These are phyloP conservation scores for Eucalyptus polybractea DNA, from an alignment of 345 rosid genomes.

Conservation along the genomic window DNA sequence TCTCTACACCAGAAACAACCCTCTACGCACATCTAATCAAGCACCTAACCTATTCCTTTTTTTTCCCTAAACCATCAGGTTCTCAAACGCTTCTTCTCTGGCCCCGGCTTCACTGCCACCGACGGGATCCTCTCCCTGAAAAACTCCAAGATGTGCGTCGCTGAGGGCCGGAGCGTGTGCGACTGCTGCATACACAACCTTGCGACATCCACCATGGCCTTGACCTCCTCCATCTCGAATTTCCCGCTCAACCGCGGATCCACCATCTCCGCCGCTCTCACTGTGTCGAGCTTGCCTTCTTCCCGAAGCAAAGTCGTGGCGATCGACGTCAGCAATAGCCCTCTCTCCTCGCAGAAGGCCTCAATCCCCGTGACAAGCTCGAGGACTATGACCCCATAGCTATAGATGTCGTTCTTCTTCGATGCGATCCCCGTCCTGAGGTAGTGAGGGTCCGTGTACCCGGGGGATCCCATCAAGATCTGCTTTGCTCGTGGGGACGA, in stretches of 20 bases:
- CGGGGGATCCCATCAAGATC: conserved; percentile 72
- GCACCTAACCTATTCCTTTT: not conserved
- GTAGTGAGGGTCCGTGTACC: conserved; percentile 85
- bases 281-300: not conserved
- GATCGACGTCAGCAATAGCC: conserved; percentile 33
- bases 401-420: conserved; percentile 75
- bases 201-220: conserved; percentile 33
- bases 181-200: conserved; percentile 36
- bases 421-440: conserved; percentile 70
- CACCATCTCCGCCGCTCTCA: conserved; percentile 25
- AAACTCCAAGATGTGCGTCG: conserved; percentile 23
- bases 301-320: conserved; percentile 19
- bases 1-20: not conserved
- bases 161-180: conserved; percentile 51
- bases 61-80: not conserved
- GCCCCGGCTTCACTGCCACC: not conserved
- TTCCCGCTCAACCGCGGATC: conserved; percentile 41
- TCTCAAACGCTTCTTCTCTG: not conserved
- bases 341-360: conserved; percentile 55
- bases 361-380: conserved; percentile 68
- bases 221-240: conserved; percentile 43
- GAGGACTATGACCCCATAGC: conserved; percentile 65
- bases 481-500: conserved; percentile 20
- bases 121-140: conserved; percentile 18
- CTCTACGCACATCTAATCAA: not conserved